Percentiles rank a stretch among this genome's conserved stretches.
phyloP scores from a whole-genome alignment of 1,139 yeast species.

The Meyerozyma athensensis region DNA sequence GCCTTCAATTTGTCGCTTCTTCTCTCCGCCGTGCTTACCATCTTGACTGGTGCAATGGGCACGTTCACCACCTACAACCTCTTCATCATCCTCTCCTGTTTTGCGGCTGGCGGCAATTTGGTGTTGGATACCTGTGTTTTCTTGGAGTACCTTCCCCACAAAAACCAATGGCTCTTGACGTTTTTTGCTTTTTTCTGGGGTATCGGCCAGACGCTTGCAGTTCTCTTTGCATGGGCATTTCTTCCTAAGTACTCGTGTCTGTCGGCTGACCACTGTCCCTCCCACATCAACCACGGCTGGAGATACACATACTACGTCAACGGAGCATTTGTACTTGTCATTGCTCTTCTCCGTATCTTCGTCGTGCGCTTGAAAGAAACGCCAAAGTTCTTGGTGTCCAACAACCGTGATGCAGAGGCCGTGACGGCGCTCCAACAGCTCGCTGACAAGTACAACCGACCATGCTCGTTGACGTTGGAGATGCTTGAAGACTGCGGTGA shows the following conservation, averaged over 20 bases:
- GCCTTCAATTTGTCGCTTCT: slow-evolving; percentile 54
- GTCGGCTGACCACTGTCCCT: slow-evolving; percentile 36
- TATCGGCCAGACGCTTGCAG: slow-evolving; percentile 54
- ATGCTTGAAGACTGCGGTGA: slow-evolving; percentile 42
- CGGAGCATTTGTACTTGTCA: slow-evolving; percentile 47
- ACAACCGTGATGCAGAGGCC: slow-evolving; percentile 51
- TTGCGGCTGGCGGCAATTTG: slow-evolving; percentile 57
- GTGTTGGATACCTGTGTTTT: slow-evolving; percentile 59
- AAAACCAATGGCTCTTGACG: slow-evolving; percentile 50
- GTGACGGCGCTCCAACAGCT: slow-evolving; percentile 28
- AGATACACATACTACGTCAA: slow-evolving; percentile 52
- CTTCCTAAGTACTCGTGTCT: slow-evolving; percentile 46
- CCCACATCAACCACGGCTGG: slow-evolving; percentile 53
- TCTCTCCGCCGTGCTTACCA: slow-evolving; percentile 46
- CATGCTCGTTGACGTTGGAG: slow-evolving; percentile 41
- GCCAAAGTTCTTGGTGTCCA: slow-evolving; percentile 51
- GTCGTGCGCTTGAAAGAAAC: slow-evolving; percentile 49
- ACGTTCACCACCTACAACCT: slow-evolving; percentile 46
- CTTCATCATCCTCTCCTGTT: slow-evolving; percentile 41
- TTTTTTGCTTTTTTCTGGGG: slow-evolving; percentile 62
- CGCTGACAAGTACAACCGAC: slow-evolving; percentile 39
- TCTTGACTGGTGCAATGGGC: slow-evolving; percentile 49
- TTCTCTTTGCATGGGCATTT: slow-evolving; percentile 54
- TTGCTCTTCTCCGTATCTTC: slow-evolving; percentile 44
- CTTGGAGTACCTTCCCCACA: slow-evolving; percentile 52